Conservation (phyloP, 1,284 basidiomycete species). For the Sanghuangporus sanghuang region DNA sequence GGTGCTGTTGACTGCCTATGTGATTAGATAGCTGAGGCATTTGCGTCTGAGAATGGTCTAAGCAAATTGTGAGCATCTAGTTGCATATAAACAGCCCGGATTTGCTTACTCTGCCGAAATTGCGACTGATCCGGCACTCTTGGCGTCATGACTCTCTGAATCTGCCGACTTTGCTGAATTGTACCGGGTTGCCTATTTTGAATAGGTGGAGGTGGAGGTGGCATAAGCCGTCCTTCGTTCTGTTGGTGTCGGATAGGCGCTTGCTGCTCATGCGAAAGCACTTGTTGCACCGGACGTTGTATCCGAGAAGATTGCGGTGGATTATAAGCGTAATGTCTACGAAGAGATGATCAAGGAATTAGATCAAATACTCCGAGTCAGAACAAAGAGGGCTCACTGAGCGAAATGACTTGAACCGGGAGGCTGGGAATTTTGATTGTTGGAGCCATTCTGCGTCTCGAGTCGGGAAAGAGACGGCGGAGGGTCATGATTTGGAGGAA, state of each 20-base stretch:
- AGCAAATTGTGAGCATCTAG: not conserved
- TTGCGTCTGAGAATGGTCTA: not conserved
- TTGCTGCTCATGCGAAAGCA: constrained; percentile 14
- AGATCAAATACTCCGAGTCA: not conserved
- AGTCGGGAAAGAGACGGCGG: constrained; percentile 11
- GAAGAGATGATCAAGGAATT: not conserved
- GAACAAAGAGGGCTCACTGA: constrained; percentile 3
- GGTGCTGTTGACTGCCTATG: not conserved
- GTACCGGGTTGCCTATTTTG: not conserved
- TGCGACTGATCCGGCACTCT: not conserved
- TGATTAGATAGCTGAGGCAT: not conserved
- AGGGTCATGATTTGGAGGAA: constrained; percentile 15
- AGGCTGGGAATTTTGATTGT: not conserved
- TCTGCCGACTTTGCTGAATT: not conserved
- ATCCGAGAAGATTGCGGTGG: constrained; percentile 8
- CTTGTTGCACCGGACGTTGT: constrained; percentile 4
- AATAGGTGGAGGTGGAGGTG: constrained; percentile 12
- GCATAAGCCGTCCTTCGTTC: constrained; percentile 10
- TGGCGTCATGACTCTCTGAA: constrained; percentile 1
- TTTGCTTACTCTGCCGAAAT: not conserved
- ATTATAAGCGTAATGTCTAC: constrained; percentile 18
- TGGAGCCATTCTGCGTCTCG: not conserved
- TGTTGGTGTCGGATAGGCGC: constrained; percentile 7
- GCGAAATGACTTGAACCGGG: constrained; percentile 16
- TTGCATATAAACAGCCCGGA: not conserved